Evolutionary conservation across 2,329 filamentous ascomycete species (phyloP), one percentile per base, ranked within the genome.

Genomic region (Cercospora nicotianae): DNA sequence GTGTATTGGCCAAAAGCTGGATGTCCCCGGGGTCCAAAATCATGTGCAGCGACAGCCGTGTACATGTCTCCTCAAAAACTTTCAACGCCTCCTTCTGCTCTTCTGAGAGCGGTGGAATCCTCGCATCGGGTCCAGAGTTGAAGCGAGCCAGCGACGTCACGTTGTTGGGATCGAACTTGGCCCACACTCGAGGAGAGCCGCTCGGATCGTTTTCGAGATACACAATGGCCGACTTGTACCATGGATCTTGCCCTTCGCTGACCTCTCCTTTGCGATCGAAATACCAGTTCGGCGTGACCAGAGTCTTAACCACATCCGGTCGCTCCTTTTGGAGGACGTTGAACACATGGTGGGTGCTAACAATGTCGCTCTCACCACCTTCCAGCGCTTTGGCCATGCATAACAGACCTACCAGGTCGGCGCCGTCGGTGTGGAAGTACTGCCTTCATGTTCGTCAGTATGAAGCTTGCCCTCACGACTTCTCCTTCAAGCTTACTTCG

Each of bases 121-220:
- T 77, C 1, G 68, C 70, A 26, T 70, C 58, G 12, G 67, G 66
- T 28, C 91, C 92, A 20, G 81, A 80, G 76, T 92, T 87, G 1
- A 88, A 91, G 82, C 93, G 87, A 20, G 82, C 85, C 7, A 96
- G 83, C 8, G 90, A 93, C 70, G 88, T 88, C 68, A 96, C 88
- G 78, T 91, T 96, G 85, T 96, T 96, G 1, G 93, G 93, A 77
- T 96, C 93, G 88, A 90, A 96, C 84, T 96, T 96, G 79, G 87
- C 89, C 81, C 92, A 94, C 10, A 94, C 86, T 13, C 91, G 83
- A 13, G 69, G 59, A 36, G 66, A 67, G 36, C 85, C 85, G 73
- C 89, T 84, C 6, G 86, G 85, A 6, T 85, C 87, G 5, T 86
- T 87, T 82, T 96, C 92, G 3, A 93, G 82, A 78, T 93, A 96